Percentiles rank a stretch among this genome's conserved stretches.
phyloP scores from a whole-genome alignment of 352 stramenopile genomes.

The Globisporangium okanoganense region DNA sequence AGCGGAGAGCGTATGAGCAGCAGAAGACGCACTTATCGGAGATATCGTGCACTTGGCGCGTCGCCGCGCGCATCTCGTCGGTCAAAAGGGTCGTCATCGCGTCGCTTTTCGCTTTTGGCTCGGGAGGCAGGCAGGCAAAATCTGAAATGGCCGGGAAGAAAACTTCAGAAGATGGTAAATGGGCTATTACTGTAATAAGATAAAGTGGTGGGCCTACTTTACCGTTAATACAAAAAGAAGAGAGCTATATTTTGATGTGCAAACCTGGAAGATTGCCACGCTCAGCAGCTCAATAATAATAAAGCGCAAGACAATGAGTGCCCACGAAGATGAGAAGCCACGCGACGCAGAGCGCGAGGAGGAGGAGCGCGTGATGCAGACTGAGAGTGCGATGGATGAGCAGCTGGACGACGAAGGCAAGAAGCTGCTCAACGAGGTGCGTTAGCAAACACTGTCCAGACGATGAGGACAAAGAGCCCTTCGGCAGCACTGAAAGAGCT shows the following conservation, averaged over 20 bases:
- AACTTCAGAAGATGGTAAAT: too few species aligned
- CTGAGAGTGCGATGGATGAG: background rate
- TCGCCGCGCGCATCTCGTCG: constrained; percentile 47
- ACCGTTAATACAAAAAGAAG: too few species aligned
- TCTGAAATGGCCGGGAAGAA: background rate
- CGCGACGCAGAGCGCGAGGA: background rate
- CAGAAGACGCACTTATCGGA: constrained; percentile 43
- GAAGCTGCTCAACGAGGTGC: constrained; percentile 16
- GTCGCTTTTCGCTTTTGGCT: background rate
- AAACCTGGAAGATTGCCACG: background rate
- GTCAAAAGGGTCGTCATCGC: constrained; percentile 19
- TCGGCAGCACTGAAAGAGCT: background rate
- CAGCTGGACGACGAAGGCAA: constrained; percentile 12
- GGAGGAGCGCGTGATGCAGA: background rate
- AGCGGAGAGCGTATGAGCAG: background rate
- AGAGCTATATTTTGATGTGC: too few species aligned
- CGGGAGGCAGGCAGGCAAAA: too few species aligned
- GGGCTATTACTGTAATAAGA: too few species aligned
- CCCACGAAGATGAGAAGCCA: background rate
- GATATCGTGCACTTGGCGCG: constrained; percentile 43
- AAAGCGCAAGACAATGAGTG: background rate
- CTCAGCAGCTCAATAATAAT: background rate
- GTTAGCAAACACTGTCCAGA: background rate
- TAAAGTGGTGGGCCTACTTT: too few species aligned
- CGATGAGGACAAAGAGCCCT: background rate